Conservation (phyloP, 2,329 filamentous ascomycete genomes). For the Onygena corvina region DNA sequence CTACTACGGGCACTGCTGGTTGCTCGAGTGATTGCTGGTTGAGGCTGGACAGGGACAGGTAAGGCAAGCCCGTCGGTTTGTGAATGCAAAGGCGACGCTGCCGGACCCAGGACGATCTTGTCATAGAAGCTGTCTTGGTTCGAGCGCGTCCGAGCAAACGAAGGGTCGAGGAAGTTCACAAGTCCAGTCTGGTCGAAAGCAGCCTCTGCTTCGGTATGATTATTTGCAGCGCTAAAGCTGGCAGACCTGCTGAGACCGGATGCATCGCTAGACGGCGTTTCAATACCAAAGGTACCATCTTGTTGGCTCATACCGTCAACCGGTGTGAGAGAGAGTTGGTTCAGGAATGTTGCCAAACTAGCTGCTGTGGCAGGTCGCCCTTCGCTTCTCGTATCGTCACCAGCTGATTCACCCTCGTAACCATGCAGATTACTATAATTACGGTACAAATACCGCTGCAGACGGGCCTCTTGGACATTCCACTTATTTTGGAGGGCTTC, state of each 20-base stretch:
- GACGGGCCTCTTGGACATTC: conserved; percentile 33
- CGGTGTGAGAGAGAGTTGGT: conserved; percentile 28
- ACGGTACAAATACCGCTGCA: conserved; percentile 35
- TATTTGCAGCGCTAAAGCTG: not conserved
- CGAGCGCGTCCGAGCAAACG: not conserved
- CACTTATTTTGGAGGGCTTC: conserved; percentile 31
- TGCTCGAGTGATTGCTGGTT: conserved; percentile 6
- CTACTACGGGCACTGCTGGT: conserved; percentile 6
- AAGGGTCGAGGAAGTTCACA: not conserved
- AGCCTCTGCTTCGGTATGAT: not conserved
- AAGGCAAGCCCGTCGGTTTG: not conserved
- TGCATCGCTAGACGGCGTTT: not conserved
- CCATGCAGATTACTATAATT: conserved; percentile 36
- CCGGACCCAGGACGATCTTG: not conserved
- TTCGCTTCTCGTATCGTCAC: conserved; percentile 27
- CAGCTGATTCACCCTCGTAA: conserved; percentile 14
- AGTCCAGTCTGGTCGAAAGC: not conserved
- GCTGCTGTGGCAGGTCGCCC: conserved; percentile 29
- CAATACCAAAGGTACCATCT: not conserved
- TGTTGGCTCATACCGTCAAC: conserved; percentile 17
- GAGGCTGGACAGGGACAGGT: conserved; percentile 10
- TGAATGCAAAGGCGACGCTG: not conserved
- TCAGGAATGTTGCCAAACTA: conserved; percentile 29
- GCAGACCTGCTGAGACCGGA: not conserved
- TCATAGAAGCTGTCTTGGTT: not conserved